Evolutionary conservation across 352 stramenopile species (phyloP), one percentile per base, ranked within the genome.

Genomic region (Globisporangium rhizosaccharum): DNA sequence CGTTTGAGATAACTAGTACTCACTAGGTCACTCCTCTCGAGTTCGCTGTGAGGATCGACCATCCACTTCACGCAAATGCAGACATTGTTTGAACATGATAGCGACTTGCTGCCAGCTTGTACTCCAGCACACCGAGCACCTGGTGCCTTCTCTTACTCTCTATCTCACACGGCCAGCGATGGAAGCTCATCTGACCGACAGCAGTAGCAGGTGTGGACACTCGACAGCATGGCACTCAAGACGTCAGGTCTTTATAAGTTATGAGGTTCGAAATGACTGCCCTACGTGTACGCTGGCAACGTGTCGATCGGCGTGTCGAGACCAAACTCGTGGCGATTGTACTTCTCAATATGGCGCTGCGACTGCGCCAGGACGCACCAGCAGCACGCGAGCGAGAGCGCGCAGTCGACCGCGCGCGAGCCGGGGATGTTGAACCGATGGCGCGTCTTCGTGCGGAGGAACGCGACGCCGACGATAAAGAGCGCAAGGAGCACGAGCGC

Each of bases 341-440:
- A 72, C 44, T 53, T 61, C 47, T 65, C 59, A 25, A 56, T 12
- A 8, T 85, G 71, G 15, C 56, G 58, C 11, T 76, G 59, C 52
- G 84, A 61, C 62, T 88, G 78, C 17, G 75, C 68, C 41, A 88
- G 65, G 11, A 74, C 67, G 56, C 78, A 88, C 62, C 73, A 85
- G 53, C 62, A 76, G 61, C 75, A 88, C 33, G 56, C 75, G 46
- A 71, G 64, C 36, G 71, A 79, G 0, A 70, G 59, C 33, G 72
- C 23, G 23, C 63, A 77, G 59, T 88, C 78, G n/a, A 63, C 48
- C 2, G 63, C 44, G 0, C 53, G 39, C 5, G 67, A 72, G 37
- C 78, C 78, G 26, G 63, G 65, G 44, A 88, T 77, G 25, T 65
- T 68, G 36, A 86, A 78, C 8, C 15, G 54, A 14, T 64, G 63